Evolutionary conservation across 495 filamentous ascomycete genomes (phyloP).

Genomic region (Hypoxylon crocopeplum): DNA sequence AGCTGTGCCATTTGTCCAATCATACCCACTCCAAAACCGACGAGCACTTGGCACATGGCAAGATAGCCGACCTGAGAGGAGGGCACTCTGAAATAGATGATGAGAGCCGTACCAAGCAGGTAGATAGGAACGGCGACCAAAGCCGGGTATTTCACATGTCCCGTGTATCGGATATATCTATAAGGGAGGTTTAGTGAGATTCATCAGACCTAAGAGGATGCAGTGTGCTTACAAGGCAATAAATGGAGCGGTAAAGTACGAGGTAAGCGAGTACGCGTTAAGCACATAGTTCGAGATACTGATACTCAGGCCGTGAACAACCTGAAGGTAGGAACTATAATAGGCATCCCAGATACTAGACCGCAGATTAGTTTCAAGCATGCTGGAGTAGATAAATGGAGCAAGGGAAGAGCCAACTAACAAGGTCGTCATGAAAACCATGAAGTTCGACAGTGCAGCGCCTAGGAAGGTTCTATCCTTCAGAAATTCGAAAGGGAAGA

Average conservation of each 20-base stretch:
- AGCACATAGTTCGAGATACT: conserved; percentile 69
- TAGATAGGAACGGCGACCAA: conserved; percentile 63
- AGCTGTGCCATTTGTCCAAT: too few species aligned
- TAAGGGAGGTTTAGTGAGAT: conserved; percentile 11
- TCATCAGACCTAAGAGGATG: conserved; percentile 52
- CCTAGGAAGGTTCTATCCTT: conserved; percentile 65
- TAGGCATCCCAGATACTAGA: conserved; percentile 47
- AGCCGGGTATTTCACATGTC: conserved; percentile 60
- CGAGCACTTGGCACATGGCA: too few species aligned
- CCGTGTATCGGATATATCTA: conserved; percentile 57
- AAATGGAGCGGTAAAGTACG: conserved; percentile 68
- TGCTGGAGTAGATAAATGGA: conserved; percentile 13
- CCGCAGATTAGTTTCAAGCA: conserved; percentile 51
- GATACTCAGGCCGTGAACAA: conserved; percentile 68
- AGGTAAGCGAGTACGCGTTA: conserved; percentile 74
- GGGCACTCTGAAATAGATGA: conserved; percentile 68
- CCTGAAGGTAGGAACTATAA: conserved; percentile 75
- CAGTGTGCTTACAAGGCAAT: conserved; percentile 62
- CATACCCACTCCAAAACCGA: too few species aligned
- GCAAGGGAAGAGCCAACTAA: conserved; percentile 47
- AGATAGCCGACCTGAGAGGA: conserved; percentile 57
- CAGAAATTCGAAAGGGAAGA: conserved; percentile 65
- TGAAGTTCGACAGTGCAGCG: conserved; percentile 50
- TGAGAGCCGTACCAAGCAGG: conserved; percentile 65
- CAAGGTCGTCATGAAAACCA: conserved; percentile 64